Base-by-base conservation (phyloP, 2,329 filamentous ascomycete species). In the Xylariaceae sp. region DNA sequence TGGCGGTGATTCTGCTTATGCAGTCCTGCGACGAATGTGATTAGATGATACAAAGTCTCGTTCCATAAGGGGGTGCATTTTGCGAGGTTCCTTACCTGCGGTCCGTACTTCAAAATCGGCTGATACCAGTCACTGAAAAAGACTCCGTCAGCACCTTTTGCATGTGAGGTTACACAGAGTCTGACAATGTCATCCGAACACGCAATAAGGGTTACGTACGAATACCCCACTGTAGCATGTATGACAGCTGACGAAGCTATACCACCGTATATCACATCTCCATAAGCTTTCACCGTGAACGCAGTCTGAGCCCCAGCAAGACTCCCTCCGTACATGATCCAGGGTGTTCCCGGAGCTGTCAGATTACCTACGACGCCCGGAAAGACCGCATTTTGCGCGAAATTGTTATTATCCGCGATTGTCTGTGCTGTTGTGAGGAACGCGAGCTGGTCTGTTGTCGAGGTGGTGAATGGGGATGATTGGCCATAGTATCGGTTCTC, bases 341-440 rank as follows among this genome's bases (percentile, higher is more conserved):
- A 68, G 9, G 65, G 77, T 0, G 75, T 76, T 0, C 63, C 60
- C 2, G 75, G 71, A 1, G 76, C 72, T 12, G 66, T 75, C 5
- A 79, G 59, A 47, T 63, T 68, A 3, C 55, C 67, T 42, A 73
- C 65, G 41, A 80, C 56, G 2, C 75, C 75, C 1, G 74, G 72
- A 45, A 79, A 66, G 9, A 57, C 66, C 16, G 71, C 75, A 54
- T 79, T 70, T 51, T 76, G 70, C 19, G 76, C 75, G 59, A 80
- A 79, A 60, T 77, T 75, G 13, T 71, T 73, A 58, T 78, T 78
- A 53, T 80, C 77, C 13, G 76, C 77, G 57, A 80, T 75, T 0
- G 75, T 77, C 59, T 80, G 76, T 56, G 78, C 76, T 3, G 74
- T 79, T 9, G 75, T 77, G 54, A 80, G 61, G 56, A 74, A 80